Percentiles rank a stretch among this genome's conserved stretches.
phyloP scores from a whole-genome alignment of 805 yeast species.

The Lachancea sp. region DNA sequence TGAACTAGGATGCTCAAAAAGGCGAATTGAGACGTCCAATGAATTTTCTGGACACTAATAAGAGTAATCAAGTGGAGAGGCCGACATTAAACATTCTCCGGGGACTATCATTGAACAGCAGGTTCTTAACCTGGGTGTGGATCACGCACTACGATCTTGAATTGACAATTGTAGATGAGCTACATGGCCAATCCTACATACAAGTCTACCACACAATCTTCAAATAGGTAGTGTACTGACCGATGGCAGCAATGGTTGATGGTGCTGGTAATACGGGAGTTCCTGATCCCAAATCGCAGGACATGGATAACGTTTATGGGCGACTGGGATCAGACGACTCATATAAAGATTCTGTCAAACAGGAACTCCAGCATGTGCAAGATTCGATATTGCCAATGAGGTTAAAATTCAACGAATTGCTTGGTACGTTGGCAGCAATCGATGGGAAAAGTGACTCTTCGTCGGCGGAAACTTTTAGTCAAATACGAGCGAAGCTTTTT shows the following conservation, averaged over 20 bases:
- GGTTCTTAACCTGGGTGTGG: too few relatives aligned
- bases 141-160: too few relatives aligned
- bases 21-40: too few relatives aligned
- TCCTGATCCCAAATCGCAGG: background rate
- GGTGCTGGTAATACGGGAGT: background rate
- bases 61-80: too few relatives aligned
- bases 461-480: constrained; percentile 20
- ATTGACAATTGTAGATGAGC: too few relatives aligned
- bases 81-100: too few relatives aligned
- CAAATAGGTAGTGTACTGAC: too few relatives aligned
- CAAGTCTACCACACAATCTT: too few relatives aligned
- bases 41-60: too few relatives aligned
- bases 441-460: constrained; percentile 12
- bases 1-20: too few relatives aligned
- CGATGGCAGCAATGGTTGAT: background rate
- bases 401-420: constrained; percentile 24
- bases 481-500: constrained; percentile 18
- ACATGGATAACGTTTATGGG: constrained; percentile 17
- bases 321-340: constrained; percentile 11
- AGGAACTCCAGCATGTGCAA: constrained; percentile 8
- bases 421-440: constrained; percentile 21
- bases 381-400: constrained; percentile 18
- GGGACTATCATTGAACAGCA: too few relatives aligned
- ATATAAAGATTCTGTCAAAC: constrained; percentile 10
- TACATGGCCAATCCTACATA: too few relatives aligned